These are phyloP conservation scores for Ceratocystiopsis sp. DNA, from an alignment of 2,329 filamentous ascomycete genomes.

Conservation along the genomic window DNA sequence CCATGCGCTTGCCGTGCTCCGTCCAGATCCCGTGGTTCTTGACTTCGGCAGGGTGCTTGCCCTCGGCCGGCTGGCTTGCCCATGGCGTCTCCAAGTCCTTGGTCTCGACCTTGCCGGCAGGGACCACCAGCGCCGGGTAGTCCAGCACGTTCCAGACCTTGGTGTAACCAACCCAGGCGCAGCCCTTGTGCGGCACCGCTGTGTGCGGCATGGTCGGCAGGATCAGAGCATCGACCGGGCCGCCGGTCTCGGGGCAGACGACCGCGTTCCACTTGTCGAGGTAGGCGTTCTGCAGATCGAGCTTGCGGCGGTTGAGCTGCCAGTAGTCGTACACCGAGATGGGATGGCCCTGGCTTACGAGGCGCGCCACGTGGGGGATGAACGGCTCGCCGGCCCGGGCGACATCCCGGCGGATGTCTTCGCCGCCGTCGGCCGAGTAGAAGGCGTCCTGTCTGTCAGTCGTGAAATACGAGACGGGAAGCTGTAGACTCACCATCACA, in stretches of 20 bases:
- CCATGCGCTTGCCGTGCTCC: constrained; percentile 20
- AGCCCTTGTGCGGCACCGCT: constrained; percentile 26
- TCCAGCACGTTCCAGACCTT: constrained; percentile 47
- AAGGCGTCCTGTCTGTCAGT: constrained; percentile 28
- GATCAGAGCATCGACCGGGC: constrained; percentile 35
- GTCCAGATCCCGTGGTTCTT: constrained; percentile 32
- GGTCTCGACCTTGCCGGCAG: constrained; percentile 26
- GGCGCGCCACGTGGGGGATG: constrained; percentile 38
- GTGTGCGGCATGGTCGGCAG: constrained; percentile 44
- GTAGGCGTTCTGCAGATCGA: constrained; percentile 34
- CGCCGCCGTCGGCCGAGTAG: constrained; percentile 45
- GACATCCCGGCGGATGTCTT: constrained; percentile 42
- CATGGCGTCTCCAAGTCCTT: constrained; percentile 15
- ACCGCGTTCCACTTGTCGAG: constrained; percentile 39
- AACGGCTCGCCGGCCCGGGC: constrained; percentile 38
- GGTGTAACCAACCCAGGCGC: constrained; percentile 39
- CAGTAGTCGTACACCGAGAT: constrained; percentile 50
- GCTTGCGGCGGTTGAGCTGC: constrained; percentile 45
- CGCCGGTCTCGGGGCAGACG: constrained; percentile 24
- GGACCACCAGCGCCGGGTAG: constrained; percentile 40
- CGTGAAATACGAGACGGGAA: too few relatives aligned
- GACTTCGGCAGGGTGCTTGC: constrained; percentile 6
- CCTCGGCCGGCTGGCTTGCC: constrained; percentile 28
- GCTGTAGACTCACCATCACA: neutral
- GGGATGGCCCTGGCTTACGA: constrained; percentile 32